Conservation (phyloP, 345 rosid species). For the Alliaria petiolata region DNA sequence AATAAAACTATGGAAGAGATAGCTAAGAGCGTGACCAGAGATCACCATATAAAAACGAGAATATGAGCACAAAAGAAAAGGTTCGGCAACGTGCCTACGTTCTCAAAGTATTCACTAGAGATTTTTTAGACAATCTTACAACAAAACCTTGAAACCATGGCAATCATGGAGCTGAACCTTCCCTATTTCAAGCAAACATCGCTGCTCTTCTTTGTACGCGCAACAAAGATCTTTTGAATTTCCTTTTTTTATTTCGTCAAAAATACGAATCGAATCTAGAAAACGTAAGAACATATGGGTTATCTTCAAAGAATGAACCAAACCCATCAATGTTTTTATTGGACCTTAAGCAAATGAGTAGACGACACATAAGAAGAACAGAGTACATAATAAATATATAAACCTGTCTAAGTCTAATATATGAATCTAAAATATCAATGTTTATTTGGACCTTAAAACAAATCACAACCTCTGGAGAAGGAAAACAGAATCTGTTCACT, state of each 20-base stretch:
- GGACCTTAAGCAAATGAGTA: neutral
- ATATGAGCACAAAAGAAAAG: too few species aligned
- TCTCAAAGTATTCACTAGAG: too few species aligned
- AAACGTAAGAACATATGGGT: neutral
- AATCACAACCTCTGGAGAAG: neutral
- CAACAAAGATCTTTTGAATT: neutral
- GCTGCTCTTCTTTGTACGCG: neutral
- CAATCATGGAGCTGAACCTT: too few species aligned
- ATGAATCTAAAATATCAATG: neutral
- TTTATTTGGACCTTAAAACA: conserved; percentile 3
- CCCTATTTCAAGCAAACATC: too few species aligned
- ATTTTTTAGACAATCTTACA: too few species aligned
- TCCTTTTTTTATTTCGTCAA: too few species aligned
- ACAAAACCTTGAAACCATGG: too few species aligned
- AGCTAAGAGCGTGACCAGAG: too few species aligned
- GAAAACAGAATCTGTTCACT: neutral
- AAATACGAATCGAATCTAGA: neutral
- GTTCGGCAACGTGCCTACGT: too few species aligned
- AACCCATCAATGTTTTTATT: neutral
- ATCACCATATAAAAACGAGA: too few species aligned
- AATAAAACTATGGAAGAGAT: too few species aligned
- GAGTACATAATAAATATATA: neutral
- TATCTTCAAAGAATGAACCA: neutral
- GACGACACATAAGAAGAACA: neutral
- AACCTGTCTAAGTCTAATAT: neutral